Evolutionary conservation across 805 yeast species (phyloP), one percentile per base, ranked within the genome.

Genomic region (Cyberlindnera mrakii): DNA sequence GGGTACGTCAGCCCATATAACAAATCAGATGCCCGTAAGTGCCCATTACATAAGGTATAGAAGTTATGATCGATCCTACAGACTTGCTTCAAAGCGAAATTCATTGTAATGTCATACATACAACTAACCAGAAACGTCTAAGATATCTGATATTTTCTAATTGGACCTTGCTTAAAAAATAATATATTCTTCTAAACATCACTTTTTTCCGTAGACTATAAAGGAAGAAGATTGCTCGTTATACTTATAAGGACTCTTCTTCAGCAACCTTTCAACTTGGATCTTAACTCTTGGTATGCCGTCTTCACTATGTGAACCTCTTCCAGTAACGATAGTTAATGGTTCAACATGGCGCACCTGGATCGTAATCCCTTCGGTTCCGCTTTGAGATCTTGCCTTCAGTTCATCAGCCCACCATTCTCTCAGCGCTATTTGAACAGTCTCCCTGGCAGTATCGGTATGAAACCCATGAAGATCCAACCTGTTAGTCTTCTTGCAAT

Each of bases 341-440:
- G 76, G 74, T 1, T 60, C 65, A 1, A 75, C 68, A 55, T 67
- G 65, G 10, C 52, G 43, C 0, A 71, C 80, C 25, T 58, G 60
- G 0, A 63, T 45, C 2, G 71, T 66, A 41, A 56, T 60, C 3
- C 57, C 47, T 5, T 67, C 54, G 5, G 60, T 66, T 0, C 78
- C 77, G 18, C 55, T 42, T 2, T 62, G 50, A 42, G 65, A 71
- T 41, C 90, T 55, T 18, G 60, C 57, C 2, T 52, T 49, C 16
- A 70, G 33, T 56, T 85, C 91, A 19, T 65, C 66, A 1, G 55
- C 47, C 91, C 91, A 85, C 93, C 93, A 85, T 4, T 56, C 60
- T 0, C 53, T 35, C 3, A 81, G 54, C 0, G 71, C 72, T 10
- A 33, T 39, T 5, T 55, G 43, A 1, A 72, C 61, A 2, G 72